Evolutionary conservation across 2,329 filamentous ascomycete species (phyloP), one percentile per base, ranked within the genome.

Genomic region (Meredithiella fracta): DNA sequence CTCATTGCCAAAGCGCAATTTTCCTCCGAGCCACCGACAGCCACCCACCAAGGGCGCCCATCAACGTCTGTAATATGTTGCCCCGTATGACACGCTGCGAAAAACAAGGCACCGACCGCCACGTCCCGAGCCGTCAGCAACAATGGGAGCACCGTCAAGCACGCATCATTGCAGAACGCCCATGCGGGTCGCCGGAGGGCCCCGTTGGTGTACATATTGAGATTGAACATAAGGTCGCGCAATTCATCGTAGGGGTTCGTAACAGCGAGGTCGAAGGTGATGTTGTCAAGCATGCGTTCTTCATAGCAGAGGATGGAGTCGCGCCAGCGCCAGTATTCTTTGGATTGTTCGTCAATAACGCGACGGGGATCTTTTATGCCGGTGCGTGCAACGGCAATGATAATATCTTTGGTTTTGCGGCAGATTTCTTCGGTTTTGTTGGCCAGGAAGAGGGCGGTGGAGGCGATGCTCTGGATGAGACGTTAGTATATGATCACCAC

Each of bases 391-490:
- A 94, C 92, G 1, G 90, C 87, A 31, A 96, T 84, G 61, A 98
- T 91, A 59, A 98, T 77, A 61, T 96, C 89, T 64, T 88, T 94
- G 62, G 95, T 95, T 69, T 95, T 95, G 51, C 91, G 83, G 65
- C 89, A 94, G 66, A 94, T 95, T 67, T 98, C 92, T 66, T 98
- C 91, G 20, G 94, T 91, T 68, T 98, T 98, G 62, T 94, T 96
- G 7, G 92, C 91, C 8, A 98, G 77, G 63, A 97, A 98, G 1
- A 98, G 75, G 1, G 89, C 80, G 0, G 90, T 95, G 0, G 90
- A 92, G 9, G 90, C 92, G 59, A 94, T 87, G 63, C 83, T 83
- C 81, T 85, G 31, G 9, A n/a, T 14, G 40, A 20, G 20, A 8
- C 34, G 22, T 15, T 50, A 56, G 52, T 50, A 29, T 47, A 20